Base-by-base conservation (phyloP, 495 filamentous ascomycete genomes). In the Xeromyces bisporus region DNA sequence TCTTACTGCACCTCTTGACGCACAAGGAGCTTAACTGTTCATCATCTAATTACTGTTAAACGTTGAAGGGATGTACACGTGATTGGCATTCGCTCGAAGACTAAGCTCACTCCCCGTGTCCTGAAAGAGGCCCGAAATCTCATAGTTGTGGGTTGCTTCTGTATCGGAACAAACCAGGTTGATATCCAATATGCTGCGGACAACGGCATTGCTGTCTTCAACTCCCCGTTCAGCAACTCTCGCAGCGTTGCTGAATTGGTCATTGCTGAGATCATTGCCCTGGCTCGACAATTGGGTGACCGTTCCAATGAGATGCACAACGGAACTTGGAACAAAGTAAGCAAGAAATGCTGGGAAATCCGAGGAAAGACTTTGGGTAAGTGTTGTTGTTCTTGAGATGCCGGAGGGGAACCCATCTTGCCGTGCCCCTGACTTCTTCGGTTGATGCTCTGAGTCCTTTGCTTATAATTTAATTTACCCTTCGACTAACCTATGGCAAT, bases 161-260 rank as follows among this genome's bases (percentile, higher is more conserved):
- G 91, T 53, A 99, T 96, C 37, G 91, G 91, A 29, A 99, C 91
- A 32, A 94, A 96, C 64, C 91, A 96, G 50, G 91, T 99, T 31
- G 83, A 99, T 48, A 71, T 94, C 23, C 68, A 85, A 35, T 91
- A 80, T 61, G 89, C 91, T 10, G 85, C 91, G 7, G 66, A 75
- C 30, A 76, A 89, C 48, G 91, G 91, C 31, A 87, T 94, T 56
- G 82, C 84, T 8, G 91, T 99, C 31, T 99, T 99, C 75, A 99
- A 99, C 58, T 94, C 87, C 33, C 91, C 91, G 0, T 96, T 96
- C 52, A 85, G 81, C 58, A 96, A 99, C 57, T 96, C 89, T 3
- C 75, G 91, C 44, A 89, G 80, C 51, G 91, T 99, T 26, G 91
- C 91, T 15, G 91, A 99, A 60, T 64, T 94, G 31, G 82, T 93